phyloP scores from a whole-genome alignment of 2,329 filamentous ascomycete species.

The Neonectria neomacrospora region DNA sequence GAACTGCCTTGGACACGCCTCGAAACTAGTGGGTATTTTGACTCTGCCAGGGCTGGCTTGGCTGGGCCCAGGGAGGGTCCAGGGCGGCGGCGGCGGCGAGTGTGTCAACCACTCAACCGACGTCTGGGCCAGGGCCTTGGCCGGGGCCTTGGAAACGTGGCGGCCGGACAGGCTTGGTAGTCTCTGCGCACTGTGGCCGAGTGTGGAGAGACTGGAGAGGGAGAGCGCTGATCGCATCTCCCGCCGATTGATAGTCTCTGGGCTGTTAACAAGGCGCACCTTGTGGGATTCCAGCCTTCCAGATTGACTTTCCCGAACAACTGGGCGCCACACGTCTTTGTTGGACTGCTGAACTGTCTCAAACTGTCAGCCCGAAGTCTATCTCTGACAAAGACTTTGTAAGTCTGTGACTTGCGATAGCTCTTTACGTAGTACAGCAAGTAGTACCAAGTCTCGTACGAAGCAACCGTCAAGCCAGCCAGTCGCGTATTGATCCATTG shows the following conservation, averaged over 20 bases:
- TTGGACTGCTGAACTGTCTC: conserved; percentile 1
- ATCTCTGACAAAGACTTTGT: conserved; percentile 12
- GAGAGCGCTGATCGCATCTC: conserved; percentile 16
- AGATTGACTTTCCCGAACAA: background rate
- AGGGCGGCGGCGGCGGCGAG: conserved; percentile 23
- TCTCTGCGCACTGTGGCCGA: conserved; percentile 34
- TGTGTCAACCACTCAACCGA: conserved; percentile 36
- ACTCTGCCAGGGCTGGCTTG: conserved; percentile 17
- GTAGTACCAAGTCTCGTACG: background rate
- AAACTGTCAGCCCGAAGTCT: conserved; percentile 17
- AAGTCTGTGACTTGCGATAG: background rate
- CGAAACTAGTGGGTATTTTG: conserved; percentile 25
- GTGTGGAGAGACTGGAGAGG: background rate
- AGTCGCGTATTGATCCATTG: conserved; percentile 4
- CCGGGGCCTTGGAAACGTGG: conserved; percentile 39
- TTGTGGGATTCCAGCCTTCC: background rate
- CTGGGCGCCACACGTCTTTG: background rate
- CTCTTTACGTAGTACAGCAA: background rate
- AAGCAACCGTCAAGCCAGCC: too few relatives aligned
- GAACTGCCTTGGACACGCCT: conserved; percentile 18
- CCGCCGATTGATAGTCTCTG: conserved; percentile 15
- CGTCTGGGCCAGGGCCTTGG: conserved; percentile 35
- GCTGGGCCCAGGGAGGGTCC: background rate
- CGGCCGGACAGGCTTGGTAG: conserved; percentile 33
- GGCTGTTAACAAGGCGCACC: background rate